Base-by-base conservation (phyloP, 306 rosid species). In the Citrullus colocynthis region DNA sequence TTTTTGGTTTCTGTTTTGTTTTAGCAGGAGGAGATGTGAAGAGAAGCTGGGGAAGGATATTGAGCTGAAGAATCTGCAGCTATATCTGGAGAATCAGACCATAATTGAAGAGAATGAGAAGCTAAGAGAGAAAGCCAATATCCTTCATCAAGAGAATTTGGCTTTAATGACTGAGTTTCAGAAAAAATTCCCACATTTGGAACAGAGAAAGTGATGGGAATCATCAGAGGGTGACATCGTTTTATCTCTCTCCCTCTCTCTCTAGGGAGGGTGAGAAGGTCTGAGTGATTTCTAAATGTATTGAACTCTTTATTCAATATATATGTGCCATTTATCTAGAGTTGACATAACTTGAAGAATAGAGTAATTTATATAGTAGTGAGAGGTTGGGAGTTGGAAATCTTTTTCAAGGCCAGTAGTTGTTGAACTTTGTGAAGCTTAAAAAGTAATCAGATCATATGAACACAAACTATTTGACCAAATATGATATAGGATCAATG, bases 101-200 rank as follows among this genome's bases (percentile, higher is more conserved):
- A 88, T 88, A 57, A 85, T 78, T 18, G 82, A 85, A 71, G 86
- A 81, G 82, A 88, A 88, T 57, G 81, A 81, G 81, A 83, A 82
- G 80, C 77, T 88, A 79, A 88, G 80, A 80, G 73, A 76, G 70
- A 78, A 75, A 48, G 89, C 87, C 34, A 65, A 20, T 59, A 79
- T 74, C 74, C 91, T 88, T 75, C 87, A 59, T 75, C 84, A 82
- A 61, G 89, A 88, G 86, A 88, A 88, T 74, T 63, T 83, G 9
- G 81, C 80, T 45, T 82, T 87, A 36, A 54, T 77, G 71, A 77
- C 77, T 56, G 71, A 83, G 60, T 58, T 81, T 79, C 83, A 78
- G 72, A 78, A 85, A 71, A 88, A 80, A 62, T 80, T 81, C 82
- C 85, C 78, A 8, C 36, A 59, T 58, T 57, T 75, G 66, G 36